phyloP scores from a whole-genome alignment of 2,329 filamentous ascomycete species.

The Ploettnerulaceae sp. region DNA sequence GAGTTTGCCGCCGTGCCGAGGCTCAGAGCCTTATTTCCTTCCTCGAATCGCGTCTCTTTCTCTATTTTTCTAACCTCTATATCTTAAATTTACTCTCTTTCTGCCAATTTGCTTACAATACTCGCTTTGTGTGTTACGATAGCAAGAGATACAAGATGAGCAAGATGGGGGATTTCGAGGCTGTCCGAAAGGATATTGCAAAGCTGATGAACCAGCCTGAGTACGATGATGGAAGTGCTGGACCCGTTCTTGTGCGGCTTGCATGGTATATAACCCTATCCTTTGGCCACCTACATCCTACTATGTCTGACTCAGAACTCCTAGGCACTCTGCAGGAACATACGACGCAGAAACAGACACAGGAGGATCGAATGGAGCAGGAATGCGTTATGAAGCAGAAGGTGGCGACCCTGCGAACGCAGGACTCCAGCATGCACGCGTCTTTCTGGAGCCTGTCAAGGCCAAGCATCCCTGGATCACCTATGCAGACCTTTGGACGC shows the following conservation, averaged over 20 bases:
- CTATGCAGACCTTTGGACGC: conserved; percentile 61
- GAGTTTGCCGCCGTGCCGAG: conserved; percentile 22
- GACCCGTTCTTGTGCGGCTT: conserved; percentile 58
- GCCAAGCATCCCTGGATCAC: conserved; percentile 56
- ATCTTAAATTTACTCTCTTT: neutral
- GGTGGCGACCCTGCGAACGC: conserved; percentile 61
- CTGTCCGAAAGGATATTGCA: conserved; percentile 50
- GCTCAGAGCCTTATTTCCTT: conserved; percentile 20
- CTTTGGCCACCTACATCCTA: neutral
- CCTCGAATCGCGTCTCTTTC: conserved; percentile 1
- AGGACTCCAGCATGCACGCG: conserved; percentile 57
- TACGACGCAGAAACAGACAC: conserved; percentile 56
- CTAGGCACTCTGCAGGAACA: conserved; percentile 58
- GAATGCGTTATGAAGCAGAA: conserved; percentile 61
- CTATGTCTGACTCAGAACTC: conserved; percentile 1
- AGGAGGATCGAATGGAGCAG: conserved; percentile 59
- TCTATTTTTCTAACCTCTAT: conserved; percentile 15
- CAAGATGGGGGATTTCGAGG: conserved; percentile 61
- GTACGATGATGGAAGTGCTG: conserved; percentile 61
- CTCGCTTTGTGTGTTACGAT: neutral
- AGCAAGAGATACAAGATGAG: conserved; percentile 25
- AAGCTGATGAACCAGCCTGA: conserved; percentile 53
- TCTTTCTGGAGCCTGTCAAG: conserved; percentile 60
- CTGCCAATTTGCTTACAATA: neutral
- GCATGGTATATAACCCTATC: conserved; percentile 46